Conservation (phyloP, 371 early-diverging fungal species). For the Mycotypha africana region DNA sequence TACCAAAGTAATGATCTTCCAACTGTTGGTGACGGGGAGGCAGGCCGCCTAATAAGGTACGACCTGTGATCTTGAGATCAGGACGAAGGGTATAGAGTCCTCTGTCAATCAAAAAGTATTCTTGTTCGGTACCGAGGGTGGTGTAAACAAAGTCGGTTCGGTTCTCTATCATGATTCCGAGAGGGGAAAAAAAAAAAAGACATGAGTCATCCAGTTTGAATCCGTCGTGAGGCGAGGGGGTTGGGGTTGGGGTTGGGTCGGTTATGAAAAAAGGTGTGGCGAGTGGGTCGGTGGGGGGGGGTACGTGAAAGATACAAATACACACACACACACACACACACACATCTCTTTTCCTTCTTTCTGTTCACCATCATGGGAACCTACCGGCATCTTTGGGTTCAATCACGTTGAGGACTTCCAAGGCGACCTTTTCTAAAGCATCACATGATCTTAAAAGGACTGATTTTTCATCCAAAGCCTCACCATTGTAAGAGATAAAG, state of each 20-base stretch:
- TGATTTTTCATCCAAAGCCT: conserved; percentile 98
- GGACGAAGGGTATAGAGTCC: conserved; percentile 86
- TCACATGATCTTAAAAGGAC: conserved; percentile 89
- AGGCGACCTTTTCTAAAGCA: conserved; percentile 73
- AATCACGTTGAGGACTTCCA: conserved; percentile 71
- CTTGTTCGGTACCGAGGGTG: conserved; percentile 96
- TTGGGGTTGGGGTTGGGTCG: too few relatives aligned
- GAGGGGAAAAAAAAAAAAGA: background rate
- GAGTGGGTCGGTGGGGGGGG: too few relatives aligned
- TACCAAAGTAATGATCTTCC: conserved; percentile 98
- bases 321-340: too few relatives aligned
- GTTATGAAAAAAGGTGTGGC: too few relatives aligned
- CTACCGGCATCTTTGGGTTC: conserved; percentile 55
- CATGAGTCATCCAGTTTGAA: too few relatives aligned
- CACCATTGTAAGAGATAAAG: conserved; percentile 97
- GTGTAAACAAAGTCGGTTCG: conserved; percentile 77
- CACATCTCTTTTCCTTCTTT: background rate
- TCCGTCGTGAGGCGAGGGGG: too few relatives aligned
- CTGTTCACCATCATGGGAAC: too few relatives aligned
- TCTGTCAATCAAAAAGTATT: conserved; percentile 97
- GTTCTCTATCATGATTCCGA: background rate
- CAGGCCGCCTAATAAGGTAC: conserved; percentile 88
- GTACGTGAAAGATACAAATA: too few relatives aligned
- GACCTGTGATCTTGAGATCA: conserved; percentile 94
- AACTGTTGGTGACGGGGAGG: conserved; percentile 98